Percentiles rank a stretch among this genome's conserved stretches.
Conservation (phyloP, 768 basidiomycete species). For the Phlegmacium glaucopus region DNA sequence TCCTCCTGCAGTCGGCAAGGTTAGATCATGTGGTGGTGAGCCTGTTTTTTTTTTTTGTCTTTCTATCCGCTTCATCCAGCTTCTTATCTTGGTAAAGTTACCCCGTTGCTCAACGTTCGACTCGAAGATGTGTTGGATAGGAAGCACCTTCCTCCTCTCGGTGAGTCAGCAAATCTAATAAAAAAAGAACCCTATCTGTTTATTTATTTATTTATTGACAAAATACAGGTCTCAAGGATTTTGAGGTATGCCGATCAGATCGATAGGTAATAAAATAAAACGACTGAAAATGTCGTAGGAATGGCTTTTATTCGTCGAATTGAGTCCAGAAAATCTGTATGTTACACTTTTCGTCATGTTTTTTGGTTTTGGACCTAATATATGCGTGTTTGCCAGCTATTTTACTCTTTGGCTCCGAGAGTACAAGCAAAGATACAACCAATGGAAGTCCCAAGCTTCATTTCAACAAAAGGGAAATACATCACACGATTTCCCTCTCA, state of each 20-base stretch:
- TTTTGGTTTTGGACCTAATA: conserved; percentile 7
- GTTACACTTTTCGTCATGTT: conserved; percentile 17
- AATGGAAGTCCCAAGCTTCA: conserved; percentile 38
- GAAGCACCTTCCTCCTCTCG: conserved; percentile 77
- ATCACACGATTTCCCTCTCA: conserved; percentile 26
- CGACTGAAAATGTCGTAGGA: conserved; percentile 41
- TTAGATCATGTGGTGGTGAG: conserved; percentile 59
- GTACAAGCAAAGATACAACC: conserved; percentile 50
- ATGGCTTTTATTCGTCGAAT: conserved; percentile 78
- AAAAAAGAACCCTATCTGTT: not conserved
- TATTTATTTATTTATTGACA: not conserved
- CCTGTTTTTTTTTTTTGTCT: not conserved
- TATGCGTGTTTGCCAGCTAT: conserved; percentile 41
- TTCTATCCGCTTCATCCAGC: conserved; percentile 5
- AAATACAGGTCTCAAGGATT: conserved; percentile 60
- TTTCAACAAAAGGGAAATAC: conserved; percentile 26
- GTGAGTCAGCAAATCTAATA: conserved; percentile 26
- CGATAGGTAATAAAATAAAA: not conserved
- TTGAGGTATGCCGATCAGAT: conserved; percentile 40
- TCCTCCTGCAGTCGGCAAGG: conserved; percentile 64
- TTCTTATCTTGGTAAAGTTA: conserved; percentile 36
- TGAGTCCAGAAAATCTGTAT: conserved; percentile 70
- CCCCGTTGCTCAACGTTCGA: conserved; percentile 62
- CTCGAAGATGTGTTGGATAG: conserved; percentile 75
- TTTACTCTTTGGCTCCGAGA: conserved; percentile 82